A percentile compares a stretch with the other conserved stretches of the same genome.
These are phyloP conservation scores for Phallus indusiatus DNA, from an alignment of 768 basidiomycete genomes.

Conservation along the genomic window DNA sequence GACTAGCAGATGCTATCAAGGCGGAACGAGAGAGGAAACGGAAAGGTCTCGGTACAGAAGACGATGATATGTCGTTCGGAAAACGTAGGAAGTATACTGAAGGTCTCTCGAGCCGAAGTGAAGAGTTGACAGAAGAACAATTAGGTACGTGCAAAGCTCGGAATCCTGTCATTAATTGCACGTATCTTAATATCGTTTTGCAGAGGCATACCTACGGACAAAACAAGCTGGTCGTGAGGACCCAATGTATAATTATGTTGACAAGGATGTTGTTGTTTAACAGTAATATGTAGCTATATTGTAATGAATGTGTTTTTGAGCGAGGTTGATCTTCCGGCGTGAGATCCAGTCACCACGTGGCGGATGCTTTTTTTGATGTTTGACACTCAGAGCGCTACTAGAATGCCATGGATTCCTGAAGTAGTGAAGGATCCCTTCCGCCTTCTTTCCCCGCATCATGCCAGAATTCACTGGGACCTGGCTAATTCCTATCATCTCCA, in stretches of 20 bases:
- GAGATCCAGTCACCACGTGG: neutral
- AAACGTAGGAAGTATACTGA: conserved; percentile 44
- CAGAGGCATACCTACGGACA: conserved; percentile 88
- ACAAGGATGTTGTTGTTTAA: neutral
- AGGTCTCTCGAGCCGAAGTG: conserved; percentile 31
- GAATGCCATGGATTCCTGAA: neutral
- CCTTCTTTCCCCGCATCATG: conserved; percentile 3
- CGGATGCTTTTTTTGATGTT: neutral
- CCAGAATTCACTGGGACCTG: neutral
- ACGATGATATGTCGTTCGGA: conserved; percentile 45
- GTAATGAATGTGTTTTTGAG: neutral
- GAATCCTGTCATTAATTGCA: neutral
- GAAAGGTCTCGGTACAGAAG: conserved; percentile 41
- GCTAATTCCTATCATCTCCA: neutral
- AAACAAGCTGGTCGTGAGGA: conserved; percentile 66
- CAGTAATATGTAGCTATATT: neutral
- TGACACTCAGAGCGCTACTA: no score
- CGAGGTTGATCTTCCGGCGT: neutral
- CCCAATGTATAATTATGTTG: conserved; percentile 57
- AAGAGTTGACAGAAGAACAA: conserved; percentile 86
- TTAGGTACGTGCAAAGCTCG: conserved; percentile 43
- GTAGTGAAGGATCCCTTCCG: neutral
- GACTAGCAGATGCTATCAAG: conserved; percentile 56
- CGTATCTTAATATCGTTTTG: conserved; percentile 9
- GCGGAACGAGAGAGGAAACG: conserved; percentile 68